Base-by-base conservation (phyloP, 108 stramenopile genomes). In the Pelagomonas calceolata region DNA sequence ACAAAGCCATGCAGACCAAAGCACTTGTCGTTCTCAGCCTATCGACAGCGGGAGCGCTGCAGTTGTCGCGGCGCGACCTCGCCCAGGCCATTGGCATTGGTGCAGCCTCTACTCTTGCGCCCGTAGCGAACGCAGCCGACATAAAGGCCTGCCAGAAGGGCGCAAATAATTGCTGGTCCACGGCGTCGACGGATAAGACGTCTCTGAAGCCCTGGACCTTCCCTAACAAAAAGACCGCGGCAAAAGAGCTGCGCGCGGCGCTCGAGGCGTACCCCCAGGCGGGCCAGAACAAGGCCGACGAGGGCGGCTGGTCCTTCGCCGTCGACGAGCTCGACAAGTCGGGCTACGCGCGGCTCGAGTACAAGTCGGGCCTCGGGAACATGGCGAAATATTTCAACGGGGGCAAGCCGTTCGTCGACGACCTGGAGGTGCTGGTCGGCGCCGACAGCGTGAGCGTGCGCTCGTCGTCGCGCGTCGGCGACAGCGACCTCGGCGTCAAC, bases 381-480 rank as follows among this genome's bases (percentile, higher is more conserved):
- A 21, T 32, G 68, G 91, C 91, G 32, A 92, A 87, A 73, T 77
- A 82, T 32, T 87, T 92, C 78, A 92, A 92, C 68, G 89, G 79
- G 34, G 90, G 90, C n/a, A 90, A 87, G 64, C 89, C 91, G 29
- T 92, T 90, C 71, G 77, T 88, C 0, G 91, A 92, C 73, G 91
- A 92, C 78, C 74, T 92, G 67, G 78, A 80, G 32, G 69, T 92
- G 37, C 82, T 85, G 64, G 75, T 88, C 37, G 73, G 68, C 12
- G 86, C 82, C 18, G 70, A 67, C 0, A 68, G 18, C 21, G 89
- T 89, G 34, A 73, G 81, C 64, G 83, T 89, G 21, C 68, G 80
- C n/a, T 85, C 84, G 34, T 69, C 82, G 5, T 85, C 83, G 67
- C 81, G 91, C 18, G 75, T 90, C n/a, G 91, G 91, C 30, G 89